Base-by-base conservation (phyloP, 83 land plant species). In the Larix sibirica region DNA sequence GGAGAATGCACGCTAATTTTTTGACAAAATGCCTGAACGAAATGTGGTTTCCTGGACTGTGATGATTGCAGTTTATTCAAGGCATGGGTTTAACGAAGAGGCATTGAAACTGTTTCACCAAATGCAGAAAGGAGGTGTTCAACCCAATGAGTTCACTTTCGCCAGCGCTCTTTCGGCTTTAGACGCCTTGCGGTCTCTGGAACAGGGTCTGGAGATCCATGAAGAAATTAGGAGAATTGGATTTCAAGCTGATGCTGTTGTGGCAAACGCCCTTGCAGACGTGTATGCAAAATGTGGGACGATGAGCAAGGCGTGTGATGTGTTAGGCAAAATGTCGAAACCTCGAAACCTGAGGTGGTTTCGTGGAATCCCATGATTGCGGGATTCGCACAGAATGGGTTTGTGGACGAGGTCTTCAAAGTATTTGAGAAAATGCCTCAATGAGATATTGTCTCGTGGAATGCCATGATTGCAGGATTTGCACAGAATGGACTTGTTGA, bases 361-460 rank as follows among this genome's bases (percentile, higher is more conserved):
- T n/a, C 77, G 18, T 87, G 82, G 62, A 84, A 79, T 16, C 74
- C 79, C 9, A 59, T 60, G 40, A 87, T 87, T 4, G 79, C 59
- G 23, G 86, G 89, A 10, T 56, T 28, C 28, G 28, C 28, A 28
- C 0, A 28, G 28, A 28, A 28, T 28, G 28, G 28, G 28, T 28
- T 28, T 28, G 28, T 28, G 28, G 28, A 28, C 28, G 28, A 28
- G 28, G 28, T 28, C 28, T 28, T 28, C 28, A 28, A 28, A 28
- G 28, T 28, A 28, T 28, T 28, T 28, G 28, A 28, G 28, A 28
- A 28, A 28, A 28, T 28, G 28, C 28, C 0, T 28, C 28, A 28
- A 28, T 28, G 28, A 28, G 28, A 28, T 28, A 28, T 28, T 28
- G 28, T 28, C 28, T 28, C 28, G 28, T 28, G 28, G 28, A 28